Conservation (phyloP, 2,329 filamentous ascomycete species). For the Coniochaeta hoffmannii region DNA sequence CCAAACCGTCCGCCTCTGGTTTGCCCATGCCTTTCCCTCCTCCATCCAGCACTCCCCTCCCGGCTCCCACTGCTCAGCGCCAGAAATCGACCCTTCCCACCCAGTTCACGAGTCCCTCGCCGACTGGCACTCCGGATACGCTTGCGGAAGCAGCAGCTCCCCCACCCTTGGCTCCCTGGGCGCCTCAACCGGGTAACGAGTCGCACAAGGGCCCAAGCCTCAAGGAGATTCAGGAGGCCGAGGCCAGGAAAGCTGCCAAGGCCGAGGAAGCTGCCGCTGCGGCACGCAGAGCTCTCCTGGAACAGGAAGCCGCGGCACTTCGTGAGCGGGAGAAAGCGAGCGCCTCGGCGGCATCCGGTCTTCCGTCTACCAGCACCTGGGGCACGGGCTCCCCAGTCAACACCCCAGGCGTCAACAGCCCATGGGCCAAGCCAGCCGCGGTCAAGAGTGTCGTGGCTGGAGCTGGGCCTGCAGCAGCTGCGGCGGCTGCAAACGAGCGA, state of each 20-base stretch:
- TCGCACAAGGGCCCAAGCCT: slow-evolving; percentile 79
- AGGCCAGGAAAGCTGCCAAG: slow-evolving; percentile 87
- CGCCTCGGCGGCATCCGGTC: slow-evolving; percentile 59
- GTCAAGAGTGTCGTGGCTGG: slow-evolving; percentile 28
- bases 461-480: slow-evolving; percentile 23
- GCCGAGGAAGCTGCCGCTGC: slow-evolving; percentile 75
- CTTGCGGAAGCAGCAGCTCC: slow-evolving; percentile 31
- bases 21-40: slow-evolving; percentile 71
- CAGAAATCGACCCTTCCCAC: slow-evolving; percentile 80
- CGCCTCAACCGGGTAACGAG: slow-evolving; percentile 68
- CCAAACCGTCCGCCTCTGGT: slow-evolving; percentile 51
- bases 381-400: slow-evolving; percentile 68
- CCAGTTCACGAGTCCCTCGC: slow-evolving; percentile 55
- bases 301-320: slow-evolving; percentile 64
- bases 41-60: slow-evolving; percentile 73
- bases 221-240: slow-evolving; percentile 93
- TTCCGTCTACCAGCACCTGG: slow-evolving; percentile 88
- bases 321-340: slow-evolving; percentile 53
- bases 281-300: slow-evolving; percentile 66
- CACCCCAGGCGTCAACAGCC: slow-evolving; percentile 39
- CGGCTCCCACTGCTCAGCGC: slow-evolving; percentile 82
- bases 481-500: slow-evolving; percentile 11
- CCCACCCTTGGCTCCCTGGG: slow-evolving; percentile 87
- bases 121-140: slow-evolving; percentile 67
- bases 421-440: slow-evolving; percentile 60